Evolutionary conservation across 345 rosid species (phyloP), one percentile per base, ranked within the genome.

Genomic region (Salix udensis): DNA sequence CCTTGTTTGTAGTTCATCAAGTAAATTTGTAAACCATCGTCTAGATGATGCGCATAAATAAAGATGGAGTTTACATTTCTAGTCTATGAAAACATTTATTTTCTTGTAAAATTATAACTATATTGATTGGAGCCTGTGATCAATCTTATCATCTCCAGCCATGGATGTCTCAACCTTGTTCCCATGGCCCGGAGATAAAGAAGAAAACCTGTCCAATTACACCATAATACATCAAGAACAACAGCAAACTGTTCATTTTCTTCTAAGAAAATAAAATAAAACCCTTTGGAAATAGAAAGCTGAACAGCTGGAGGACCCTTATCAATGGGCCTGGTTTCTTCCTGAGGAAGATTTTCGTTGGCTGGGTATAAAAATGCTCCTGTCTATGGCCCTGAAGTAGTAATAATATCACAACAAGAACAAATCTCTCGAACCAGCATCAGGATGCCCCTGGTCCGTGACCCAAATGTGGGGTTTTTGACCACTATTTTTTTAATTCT

Each of bases 1-100:
- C 64, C 64, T 58, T 23, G 28, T 10, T 58, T 23, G 64, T 23
- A 58, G 64, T 58, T 70, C 36, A 62, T 37, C 60, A 4, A 67
- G 37, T 36, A 37, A 15, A 74, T 67, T 7, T 65, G 39, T 31
- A 18, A 28, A 31, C 68, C 68, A 36, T 68, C 69, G 73, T 39
- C 61, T 46, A 24, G 68, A 40, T 68, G 61, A 36, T n/a, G 69
- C 31, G 62, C 13, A 23, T 71, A 67, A 81, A 82, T 76, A 78
- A 83, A 72, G 65, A 73, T 48, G 52, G 70, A 10, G 28, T 58
- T 58, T 23, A 10, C 64, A 58, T 58, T 58, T 58, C 11, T 23
- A 58, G 64, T 4, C 15, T 58, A 23, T 23, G 64, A 58, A 58
- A 55, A 24, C 4, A 23, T 21, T 44, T 12, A 9, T 58, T 58